Evolutionary conservation across 1,284 basidiomycete species (phyloP).

Genomic region (Malassezia dermatis): DNA sequence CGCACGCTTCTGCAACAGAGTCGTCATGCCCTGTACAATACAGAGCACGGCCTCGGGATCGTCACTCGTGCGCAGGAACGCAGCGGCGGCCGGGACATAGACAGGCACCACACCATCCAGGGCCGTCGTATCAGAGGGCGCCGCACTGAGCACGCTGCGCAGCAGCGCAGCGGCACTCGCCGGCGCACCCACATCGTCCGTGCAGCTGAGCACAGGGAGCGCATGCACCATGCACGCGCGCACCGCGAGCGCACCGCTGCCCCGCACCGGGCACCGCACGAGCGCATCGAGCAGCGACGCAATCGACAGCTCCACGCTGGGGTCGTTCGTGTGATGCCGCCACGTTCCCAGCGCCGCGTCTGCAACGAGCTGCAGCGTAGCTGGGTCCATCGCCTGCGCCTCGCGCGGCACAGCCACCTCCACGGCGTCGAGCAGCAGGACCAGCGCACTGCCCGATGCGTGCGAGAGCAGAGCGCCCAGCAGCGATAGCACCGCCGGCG

Average conservation of each 20-base stretch:
- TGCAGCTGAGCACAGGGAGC: constrained; percentile 17
- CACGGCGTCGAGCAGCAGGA: constrained; percentile 76
- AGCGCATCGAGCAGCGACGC: constrained; percentile 66
- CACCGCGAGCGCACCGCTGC: constrained; percentile 61
- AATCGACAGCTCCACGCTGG: constrained; percentile 61
- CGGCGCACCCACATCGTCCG: constrained; percentile 19
- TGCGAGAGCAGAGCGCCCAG: constrained; percentile 71
- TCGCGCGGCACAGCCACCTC: constrained; percentile 60
- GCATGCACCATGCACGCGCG: constrained; percentile 56
- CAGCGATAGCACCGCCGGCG: constrained; percentile 65
- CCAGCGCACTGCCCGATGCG: constrained; percentile 75
- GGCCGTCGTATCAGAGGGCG: constrained; percentile 55
- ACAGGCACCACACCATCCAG: constrained; percentile 60
- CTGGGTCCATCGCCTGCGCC: constrained; percentile 2
- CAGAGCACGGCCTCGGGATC: constrained; percentile 54
- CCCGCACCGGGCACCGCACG: constrained; percentile 54
- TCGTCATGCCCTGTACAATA: constrained; percentile 69
- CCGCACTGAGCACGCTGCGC: constrained; percentile 59
- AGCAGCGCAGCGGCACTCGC: constrained; percentile 58
- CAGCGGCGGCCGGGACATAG: constrained; percentile 22
- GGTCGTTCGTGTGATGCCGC: constrained; percentile 54
- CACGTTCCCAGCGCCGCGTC: constrained; percentile 58
- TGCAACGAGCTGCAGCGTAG: constrained; percentile 23
- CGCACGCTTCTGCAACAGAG: constrained; percentile 75
- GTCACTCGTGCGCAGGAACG: constrained; percentile 20